Evolutionary conservation across 2,329 filamentous ascomycete species (phyloP).

Genomic region (Hyphodiscus sp.): DNA sequence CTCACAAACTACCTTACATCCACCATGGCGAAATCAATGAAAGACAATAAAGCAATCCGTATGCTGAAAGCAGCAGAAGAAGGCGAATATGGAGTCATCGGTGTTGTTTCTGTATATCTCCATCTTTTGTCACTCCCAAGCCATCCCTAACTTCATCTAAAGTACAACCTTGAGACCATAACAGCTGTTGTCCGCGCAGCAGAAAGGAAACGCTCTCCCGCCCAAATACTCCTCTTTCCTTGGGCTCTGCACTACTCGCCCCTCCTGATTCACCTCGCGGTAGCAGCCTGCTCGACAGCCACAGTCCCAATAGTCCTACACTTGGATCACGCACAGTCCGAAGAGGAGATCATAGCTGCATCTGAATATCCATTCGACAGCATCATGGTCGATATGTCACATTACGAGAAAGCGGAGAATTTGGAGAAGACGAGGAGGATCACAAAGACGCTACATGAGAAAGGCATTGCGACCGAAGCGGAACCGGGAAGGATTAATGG

Average conservation of each 20-base stretch:
- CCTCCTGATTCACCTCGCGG: slow-evolving; percentile 48
- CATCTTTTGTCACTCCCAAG: slow-evolving; percentile 26
- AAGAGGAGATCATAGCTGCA: slow-evolving; percentile 48
- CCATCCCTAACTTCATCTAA: slow-evolving; percentile 36
- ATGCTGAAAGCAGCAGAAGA: background rate
- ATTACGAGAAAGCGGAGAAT: slow-evolving; percentile 66
- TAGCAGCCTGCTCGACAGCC: slow-evolving; percentile 47
- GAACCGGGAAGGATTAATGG: slow-evolving; percentile 61
- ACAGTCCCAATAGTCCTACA: slow-evolving; percentile 55
- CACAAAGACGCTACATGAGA: slow-evolving; percentile 37
- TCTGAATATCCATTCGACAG: slow-evolving; percentile 57
- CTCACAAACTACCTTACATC: background rate
- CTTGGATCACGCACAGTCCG: slow-evolving; percentile 57
- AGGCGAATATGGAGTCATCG: slow-evolving; percentile 41
- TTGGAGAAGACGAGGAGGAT: slow-evolving; percentile 59
- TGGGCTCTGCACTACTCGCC: slow-evolving; percentile 56
- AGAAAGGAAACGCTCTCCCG: slow-evolving; percentile 55
- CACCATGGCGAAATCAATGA: background rate
- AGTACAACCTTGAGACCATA: slow-evolving; percentile 65
- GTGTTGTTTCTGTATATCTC: slow-evolving; percentile 9
- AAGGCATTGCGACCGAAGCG: slow-evolving; percentile 62
- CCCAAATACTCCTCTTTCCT: slow-evolving; percentile 65
- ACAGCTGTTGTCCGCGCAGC: slow-evolving; percentile 60
- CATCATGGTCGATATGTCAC: slow-evolving; percentile 74
- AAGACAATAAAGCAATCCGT: background rate